Base-by-base conservation (phyloP, 441 rosid species). In the Erysimum cheiri region DNA sequence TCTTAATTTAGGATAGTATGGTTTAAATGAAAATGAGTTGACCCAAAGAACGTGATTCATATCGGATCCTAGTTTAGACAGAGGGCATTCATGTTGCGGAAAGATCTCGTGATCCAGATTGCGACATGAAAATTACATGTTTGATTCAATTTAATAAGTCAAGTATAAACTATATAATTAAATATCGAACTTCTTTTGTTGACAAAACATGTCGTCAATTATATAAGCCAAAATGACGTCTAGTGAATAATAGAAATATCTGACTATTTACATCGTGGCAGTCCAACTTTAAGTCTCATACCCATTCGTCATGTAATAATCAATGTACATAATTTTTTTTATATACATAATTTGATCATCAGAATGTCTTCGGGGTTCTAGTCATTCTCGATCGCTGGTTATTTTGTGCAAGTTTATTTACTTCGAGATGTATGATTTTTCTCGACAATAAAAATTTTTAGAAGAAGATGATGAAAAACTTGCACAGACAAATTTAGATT, bases 51-150 rank as follows among this genome's bases (percentile, higher is more conserved):
- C 76, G 64, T 58, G 71, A 65, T 39, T 40, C 54, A 35, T 73
- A n/a, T n/a, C 53, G 54, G 66, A 72, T 72, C 65, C 28, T 65
- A 64, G 37, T 48, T 26, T 66, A 46, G 53, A 48, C 52, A 64
- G 54, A n/a, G n/a, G 53, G 37, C 52, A 64, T 39, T 39, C 66
- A 64, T 65, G 76, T 65, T 62, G 46, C 24, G 37, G 55, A 24
- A 41, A 66, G 61, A 73, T 58, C 72, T 73, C 67, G 55, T 73
- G 72, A 73, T 73, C 61, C 48, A 73, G 61, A 66, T 49, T 50
- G 48, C 48, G 33, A 66, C 77, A 73, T 57, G 60, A 57, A 57
- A 39, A 48, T 48, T 72, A 65, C 66, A 49, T 72, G 60, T 64
- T 72, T 47, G 13, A 37, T 63, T 66, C 49, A 24, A 32, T 55